phyloP scores from a whole-genome alignment of 208 protist genomes.

The Strigomonas culicis region DNA sequence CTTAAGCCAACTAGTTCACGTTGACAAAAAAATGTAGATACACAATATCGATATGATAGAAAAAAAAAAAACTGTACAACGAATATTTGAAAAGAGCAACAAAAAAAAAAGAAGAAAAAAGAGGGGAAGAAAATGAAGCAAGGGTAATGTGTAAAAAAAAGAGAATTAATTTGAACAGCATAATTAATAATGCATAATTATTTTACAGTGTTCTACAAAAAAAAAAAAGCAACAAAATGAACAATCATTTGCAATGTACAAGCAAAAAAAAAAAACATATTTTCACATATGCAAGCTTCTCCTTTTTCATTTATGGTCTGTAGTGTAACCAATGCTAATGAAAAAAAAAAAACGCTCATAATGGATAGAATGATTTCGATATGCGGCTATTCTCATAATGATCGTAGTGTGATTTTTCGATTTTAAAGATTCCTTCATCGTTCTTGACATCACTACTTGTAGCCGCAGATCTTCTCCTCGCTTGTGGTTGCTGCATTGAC shows the following conservation, averaged over 20 bases:
- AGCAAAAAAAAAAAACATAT: too few relatives aligned
- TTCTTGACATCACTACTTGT: too few relatives aligned
- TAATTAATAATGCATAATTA: neutral
- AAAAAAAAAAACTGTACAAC: slow-evolving; percentile 1
- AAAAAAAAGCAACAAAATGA: neutral
- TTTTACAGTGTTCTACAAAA: neutral
- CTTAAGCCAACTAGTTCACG: too few relatives aligned
- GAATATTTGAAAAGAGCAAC: neutral
- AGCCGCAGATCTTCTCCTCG: too few relatives aligned
- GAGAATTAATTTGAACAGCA: neutral
- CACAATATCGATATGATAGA: neutral
- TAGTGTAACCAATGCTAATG: neutral
- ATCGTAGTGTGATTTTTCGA: too few relatives aligned
- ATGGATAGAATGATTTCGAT: too few relatives aligned
- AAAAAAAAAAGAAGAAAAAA: slow-evolving; percentile 6
- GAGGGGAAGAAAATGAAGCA: neutral
- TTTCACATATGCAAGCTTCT: too few relatives aligned
- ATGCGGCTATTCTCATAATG: too few relatives aligned
- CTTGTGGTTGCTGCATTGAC: too few relatives aligned
- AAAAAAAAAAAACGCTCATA: neutral
- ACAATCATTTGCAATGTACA: neutral
- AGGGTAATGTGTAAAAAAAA: neutral
- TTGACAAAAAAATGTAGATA: neutral
- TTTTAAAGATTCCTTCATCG: too few relatives aligned
- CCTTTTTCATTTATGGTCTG: neutral